Evolutionary conservation across 176 grass and related monocot species (phyloP), one percentile per base, ranked within the genome.

Genomic region (Ampelocalamus luodianensis): DNA sequence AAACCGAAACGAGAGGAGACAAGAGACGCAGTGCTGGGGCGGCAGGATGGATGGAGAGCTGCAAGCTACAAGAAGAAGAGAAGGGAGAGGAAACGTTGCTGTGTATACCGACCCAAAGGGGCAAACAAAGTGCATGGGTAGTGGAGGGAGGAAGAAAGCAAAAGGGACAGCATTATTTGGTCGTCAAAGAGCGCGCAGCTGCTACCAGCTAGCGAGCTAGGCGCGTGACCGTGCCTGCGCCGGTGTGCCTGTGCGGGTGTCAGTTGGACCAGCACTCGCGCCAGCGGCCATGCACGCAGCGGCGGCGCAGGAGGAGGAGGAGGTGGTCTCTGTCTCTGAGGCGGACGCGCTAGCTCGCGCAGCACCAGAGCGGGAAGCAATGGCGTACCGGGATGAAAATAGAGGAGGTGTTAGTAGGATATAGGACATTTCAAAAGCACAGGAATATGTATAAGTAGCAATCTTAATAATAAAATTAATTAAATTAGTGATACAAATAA

Each of bases 131-230:
- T 4, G 63, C 24, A 11, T 2, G 26, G 22, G 22, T n/a, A 10
- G 79, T 29, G 50, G 74, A 5, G 12, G 29, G 14, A 22, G 45
- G 29, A 22, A 5, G 34, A 87, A 67, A 66, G 78, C 24, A 3
- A 6, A 42, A 51, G 56, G 5, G 11, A n/a, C 75, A 20, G 36
- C 67, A 79, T 74, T 24, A 74, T 84, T 89, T 39, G 75, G 81
- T 67, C 87, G 81, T 74, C 46, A 70, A 88, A 42, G 17, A 13
- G 66, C 3, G 11, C 3, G 10, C 23, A 61, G 12, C 68, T 15
- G 66, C 66, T 69, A 15, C 38, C 6, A 45, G 37, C 22, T 71
- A 10, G n/a, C 14, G 39, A 10, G 79, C 53, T 36, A 50, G 24
- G 24, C 61, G 44, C 42, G 77, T 67, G 26, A 37, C 40, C 40